phyloP scores from a whole-genome alignment of 805 yeast species.

The Saccharomycopsis schoenii region DNA sequence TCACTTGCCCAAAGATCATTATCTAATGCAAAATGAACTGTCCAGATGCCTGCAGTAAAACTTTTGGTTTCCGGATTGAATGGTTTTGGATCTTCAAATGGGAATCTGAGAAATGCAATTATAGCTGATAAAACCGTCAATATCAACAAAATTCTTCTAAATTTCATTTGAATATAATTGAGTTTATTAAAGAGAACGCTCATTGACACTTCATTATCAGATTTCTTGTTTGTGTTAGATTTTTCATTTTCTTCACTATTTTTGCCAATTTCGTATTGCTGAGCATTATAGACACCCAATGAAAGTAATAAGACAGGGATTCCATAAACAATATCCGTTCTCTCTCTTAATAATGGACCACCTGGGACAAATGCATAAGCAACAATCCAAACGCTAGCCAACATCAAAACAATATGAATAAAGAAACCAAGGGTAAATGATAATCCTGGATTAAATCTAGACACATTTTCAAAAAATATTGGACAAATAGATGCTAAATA shows the following conservation, averaged over 20 bases:
- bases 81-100: conserved; percentile 53
- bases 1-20: conserved; percentile 98
- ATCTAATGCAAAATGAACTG: conserved; percentile 93
- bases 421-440: conserved; percentile 42
- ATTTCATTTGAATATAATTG: conserved; percentile 19
- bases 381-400: conserved; percentile 93
- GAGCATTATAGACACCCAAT: conserved; percentile 35
- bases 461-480: conserved; percentile 45
- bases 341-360: conserved; percentile 79
- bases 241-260: neutral
- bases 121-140: conserved; percentile 38
- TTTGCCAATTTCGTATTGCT: neutral
- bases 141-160: conserved; percentile 25
- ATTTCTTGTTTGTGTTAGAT: neutral
- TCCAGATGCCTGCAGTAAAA: conserved; percentile 96
- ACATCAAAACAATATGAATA: conserved; percentile 42
- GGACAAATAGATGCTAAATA: conserved; percentile 59
- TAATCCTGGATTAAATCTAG: conserved; percentile 45
- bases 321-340: conserved; percentile 67
- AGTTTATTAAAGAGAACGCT: conserved; percentile 10
- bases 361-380: conserved; percentile 98
- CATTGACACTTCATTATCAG: neutral
- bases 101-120: conserved; percentile 47
- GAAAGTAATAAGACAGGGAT: conserved; percentile 44
- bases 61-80: conserved; percentile 57